Evolutionary conservation across 73 alveolate genomes (phyloP).

Genomic region (Vitrella brassicaformis): DNA sequence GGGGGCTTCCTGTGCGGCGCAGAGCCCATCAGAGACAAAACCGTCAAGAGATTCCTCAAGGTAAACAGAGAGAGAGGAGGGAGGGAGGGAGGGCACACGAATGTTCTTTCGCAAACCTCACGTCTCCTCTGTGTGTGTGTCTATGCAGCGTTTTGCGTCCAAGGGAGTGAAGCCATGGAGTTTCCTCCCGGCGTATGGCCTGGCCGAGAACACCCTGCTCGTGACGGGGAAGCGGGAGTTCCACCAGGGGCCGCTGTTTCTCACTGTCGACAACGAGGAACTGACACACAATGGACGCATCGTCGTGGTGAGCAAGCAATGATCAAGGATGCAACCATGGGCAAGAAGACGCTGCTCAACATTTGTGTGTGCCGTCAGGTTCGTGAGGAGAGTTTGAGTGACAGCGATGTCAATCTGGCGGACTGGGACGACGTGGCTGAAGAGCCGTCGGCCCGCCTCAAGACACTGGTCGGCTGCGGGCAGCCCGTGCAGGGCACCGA

Average conservation of each 20-base stretch:
- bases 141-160: not conserved
- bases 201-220: not conserved
- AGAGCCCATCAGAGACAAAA: not conserved
- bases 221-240: not conserved
- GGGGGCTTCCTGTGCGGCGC: not conserved
- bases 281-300: not conserved
- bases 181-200: not conserved
- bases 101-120: not conserved
- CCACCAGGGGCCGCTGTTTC: not conserved
- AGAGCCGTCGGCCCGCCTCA: too few species aligned
- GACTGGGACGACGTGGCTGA: too few species aligned
- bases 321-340: too few species aligned
- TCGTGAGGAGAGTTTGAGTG: too few species aligned
- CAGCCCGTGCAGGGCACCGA: too few species aligned
- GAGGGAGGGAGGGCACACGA: not conserved
- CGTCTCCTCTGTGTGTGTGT: not conserved
- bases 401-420: too few species aligned
- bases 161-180: not conserved
- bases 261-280: not conserved
- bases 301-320: too few species aligned
- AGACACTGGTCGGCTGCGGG: too few species aligned
- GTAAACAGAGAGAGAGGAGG: not conserved
- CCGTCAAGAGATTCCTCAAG: not conserved
- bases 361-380: too few species aligned
- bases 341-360: too few species aligned